phyloP scores from a whole-genome alignment of 1,284 basidiomycete genomes.

The Cutaneotrichosporon sp. region DNA sequence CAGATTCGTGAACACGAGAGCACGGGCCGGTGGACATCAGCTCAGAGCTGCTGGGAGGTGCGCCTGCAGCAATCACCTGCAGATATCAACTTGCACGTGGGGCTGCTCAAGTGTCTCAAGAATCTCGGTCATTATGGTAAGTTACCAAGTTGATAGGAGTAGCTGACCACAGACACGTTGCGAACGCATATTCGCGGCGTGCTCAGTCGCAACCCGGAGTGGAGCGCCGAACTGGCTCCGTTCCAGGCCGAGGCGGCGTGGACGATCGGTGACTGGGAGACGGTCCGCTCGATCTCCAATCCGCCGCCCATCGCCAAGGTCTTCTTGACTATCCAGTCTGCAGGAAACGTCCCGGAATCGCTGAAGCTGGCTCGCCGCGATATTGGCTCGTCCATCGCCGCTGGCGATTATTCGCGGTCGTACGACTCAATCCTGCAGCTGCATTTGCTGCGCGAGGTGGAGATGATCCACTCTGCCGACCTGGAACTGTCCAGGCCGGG shows the following conservation, averaged over 20 bases:
- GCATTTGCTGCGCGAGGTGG: slow-evolving; percentile 84
- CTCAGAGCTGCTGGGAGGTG: slow-evolving; percentile 99
- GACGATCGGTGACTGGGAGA: slow-evolving; percentile 92
- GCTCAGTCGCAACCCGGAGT: slow-evolving; percentile 78
- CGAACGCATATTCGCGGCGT: slow-evolving; percentile 94
- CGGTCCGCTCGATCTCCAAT: slow-evolving; percentile 61
- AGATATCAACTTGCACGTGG: slow-evolving; percentile 83
- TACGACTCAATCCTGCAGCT: slow-evolving; percentile 86
- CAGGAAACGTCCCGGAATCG: slow-evolving; percentile 56
- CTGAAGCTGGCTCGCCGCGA: slow-evolving; percentile 69
- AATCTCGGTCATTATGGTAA: slow-evolving; percentile 96
- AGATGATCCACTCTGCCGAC: slow-evolving; percentile 65
- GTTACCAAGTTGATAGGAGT: slow-evolving; percentile 31
- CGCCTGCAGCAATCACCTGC: slow-evolving; percentile 85
- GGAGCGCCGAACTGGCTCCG: slow-evolving; percentile 73
- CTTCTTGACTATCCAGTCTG: slow-evolving; percentile 70
- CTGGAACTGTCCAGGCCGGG: neutral
- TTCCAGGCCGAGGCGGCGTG: slow-evolving; percentile 93
- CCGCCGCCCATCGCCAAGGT: slow-evolving; percentile 77
- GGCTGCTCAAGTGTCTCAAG: slow-evolving; percentile 83
- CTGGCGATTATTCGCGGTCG: slow-evolving; percentile 76
- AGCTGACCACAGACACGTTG: slow-evolving; percentile 70
- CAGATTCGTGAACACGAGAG: slow-evolving; percentile 98
- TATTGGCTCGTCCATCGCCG: slow-evolving; percentile 76
- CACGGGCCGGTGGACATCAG: slow-evolving; percentile 95